Conservation (phyloP, 2,329 filamentous ascomycete species). For the Thyridium curvatum region DNA sequence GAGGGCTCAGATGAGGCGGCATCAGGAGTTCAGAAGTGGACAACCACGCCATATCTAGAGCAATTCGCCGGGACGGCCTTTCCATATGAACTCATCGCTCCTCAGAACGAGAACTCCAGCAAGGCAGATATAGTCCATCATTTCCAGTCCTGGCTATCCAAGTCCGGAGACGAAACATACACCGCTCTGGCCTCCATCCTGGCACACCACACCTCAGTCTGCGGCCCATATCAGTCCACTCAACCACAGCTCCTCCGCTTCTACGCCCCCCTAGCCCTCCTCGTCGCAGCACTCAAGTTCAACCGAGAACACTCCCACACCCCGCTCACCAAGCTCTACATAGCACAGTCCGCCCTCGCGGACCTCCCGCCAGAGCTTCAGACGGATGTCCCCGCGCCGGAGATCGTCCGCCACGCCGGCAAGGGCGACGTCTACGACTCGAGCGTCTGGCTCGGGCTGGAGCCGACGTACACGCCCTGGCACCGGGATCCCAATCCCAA, state of each 20-base stretch:
- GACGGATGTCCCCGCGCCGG: conserved; percentile 62
- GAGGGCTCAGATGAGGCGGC: not conserved
- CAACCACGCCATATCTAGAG: conserved; percentile 18
- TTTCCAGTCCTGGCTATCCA: conserved; percentile 8
- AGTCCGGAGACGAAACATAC: not conserved
- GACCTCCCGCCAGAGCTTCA: conserved; percentile 59
- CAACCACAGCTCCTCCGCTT: conserved; percentile 44
- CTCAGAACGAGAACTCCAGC: too few relatives aligned
- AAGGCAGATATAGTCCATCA: not conserved
- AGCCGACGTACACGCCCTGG: conserved; percentile 83
- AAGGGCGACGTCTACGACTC: conserved; percentile 81
- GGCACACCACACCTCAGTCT: conserved; percentile 1
- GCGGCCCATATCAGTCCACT: not conserved
- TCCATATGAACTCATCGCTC: conserved; percentile 31
- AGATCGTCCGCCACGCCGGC: conserved; percentile 55
- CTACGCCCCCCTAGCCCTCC: conserved; percentile 55
- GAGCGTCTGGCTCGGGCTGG: conserved; percentile 81
- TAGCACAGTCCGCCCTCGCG: conserved; percentile 72
- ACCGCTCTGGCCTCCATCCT: conserved; percentile 8
- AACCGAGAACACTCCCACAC: conserved; percentile 23
- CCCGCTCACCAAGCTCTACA: conserved; percentile 55
- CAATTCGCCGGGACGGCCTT: conserved; percentile 23
- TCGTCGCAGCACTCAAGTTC: conserved; percentile 51
- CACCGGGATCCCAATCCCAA: conserved; percentile 95
- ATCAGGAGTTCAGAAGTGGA: too few relatives aligned